A percentile compares a stretch with the other conserved stretches of the same genome.
phyloP scores from a whole-genome alignment of 148 eudicot genomes.

The Mesembryanthemum crystallinum region DNA sequence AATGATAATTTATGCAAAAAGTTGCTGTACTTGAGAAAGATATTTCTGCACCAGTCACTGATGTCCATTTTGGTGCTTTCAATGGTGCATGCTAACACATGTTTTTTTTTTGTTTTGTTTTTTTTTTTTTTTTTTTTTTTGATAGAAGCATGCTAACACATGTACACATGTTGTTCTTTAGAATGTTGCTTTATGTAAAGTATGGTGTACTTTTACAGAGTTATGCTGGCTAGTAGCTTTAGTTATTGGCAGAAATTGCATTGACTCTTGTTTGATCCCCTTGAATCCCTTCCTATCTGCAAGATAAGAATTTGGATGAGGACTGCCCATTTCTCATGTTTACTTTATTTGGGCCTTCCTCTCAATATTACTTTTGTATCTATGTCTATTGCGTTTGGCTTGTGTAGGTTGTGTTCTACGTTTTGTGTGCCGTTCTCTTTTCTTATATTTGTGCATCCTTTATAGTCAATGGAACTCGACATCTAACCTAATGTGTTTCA shows the following conservation, averaged over 20 bases:
- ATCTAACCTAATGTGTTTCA: conserved; percentile 8
- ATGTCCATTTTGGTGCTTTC: too few relatives aligned
- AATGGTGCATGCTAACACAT: too few relatives aligned
- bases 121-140: too few relatives aligned
- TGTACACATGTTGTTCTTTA: too few relatives aligned
- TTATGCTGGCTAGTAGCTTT: too few relatives aligned
- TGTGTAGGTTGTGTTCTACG: background rate
- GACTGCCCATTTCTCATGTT: background rate
- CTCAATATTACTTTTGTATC: background rate
- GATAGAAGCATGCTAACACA: too few relatives aligned
- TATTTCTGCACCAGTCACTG: too few relatives aligned
- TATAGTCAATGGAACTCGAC: background rate
- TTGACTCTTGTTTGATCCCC: background rate
- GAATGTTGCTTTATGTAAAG: too few relatives aligned
- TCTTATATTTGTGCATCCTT: background rate
- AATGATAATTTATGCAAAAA: background rate
- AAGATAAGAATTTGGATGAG: background rate
- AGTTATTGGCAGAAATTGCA: background rate
- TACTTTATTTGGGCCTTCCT: background rate
- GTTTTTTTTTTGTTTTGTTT: too few relatives aligned
- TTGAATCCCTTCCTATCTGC: too few relatives aligned
- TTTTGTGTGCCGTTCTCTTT: background rate
- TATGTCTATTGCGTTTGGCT: background rate
- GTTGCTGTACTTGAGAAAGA: too few relatives aligned
- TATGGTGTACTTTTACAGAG: too few relatives aligned